phyloP scores from a whole-genome alignment of 192 early-diverging fungal genomes.

The Umbelopsis ramanniana region DNA sequence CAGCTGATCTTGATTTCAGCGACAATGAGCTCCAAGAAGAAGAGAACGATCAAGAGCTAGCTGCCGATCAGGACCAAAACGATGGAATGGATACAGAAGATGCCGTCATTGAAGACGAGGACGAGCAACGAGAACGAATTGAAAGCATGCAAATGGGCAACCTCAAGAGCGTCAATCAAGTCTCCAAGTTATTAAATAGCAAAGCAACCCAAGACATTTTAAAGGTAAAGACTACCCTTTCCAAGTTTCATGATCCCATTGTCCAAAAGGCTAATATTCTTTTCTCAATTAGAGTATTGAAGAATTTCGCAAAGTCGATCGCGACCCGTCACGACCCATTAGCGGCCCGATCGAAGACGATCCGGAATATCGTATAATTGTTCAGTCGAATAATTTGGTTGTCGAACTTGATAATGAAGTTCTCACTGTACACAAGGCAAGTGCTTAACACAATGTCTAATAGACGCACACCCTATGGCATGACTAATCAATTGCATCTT shows the following conservation, averaged over 20 bases:
- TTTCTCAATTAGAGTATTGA: slow-evolving; percentile 50
- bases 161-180: slow-evolving; percentile 61
- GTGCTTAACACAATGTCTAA: background rate
- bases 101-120: slow-evolving; percentile 35
- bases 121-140: slow-evolving; percentile 30
- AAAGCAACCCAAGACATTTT: slow-evolving; percentile 64
- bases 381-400: slow-evolving; percentile 84
- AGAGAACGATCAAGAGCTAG: slow-evolving; percentile 39
- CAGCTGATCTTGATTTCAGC: slow-evolving; percentile 85
- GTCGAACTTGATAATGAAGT: slow-evolving; percentile 91
- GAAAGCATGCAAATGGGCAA: slow-evolving; percentile 44
- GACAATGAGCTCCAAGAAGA: slow-evolving; percentile 40
- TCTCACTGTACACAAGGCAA: slow-evolving; percentile 83
- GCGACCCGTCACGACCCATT: slow-evolving; percentile 45
- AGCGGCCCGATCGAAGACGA: slow-evolving; percentile 78
- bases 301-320: slow-evolving; percentile 43
- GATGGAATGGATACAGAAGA: slow-evolving; percentile 52
- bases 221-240: slow-evolving; percentile 44
- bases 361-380: slow-evolving; percentile 86
- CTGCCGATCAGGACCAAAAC: slow-evolving; percentile 51
- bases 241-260: background rate
- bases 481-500: slow-evolving; percentile 8
- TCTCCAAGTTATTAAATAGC: slow-evolving; percentile 69
- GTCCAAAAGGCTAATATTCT: background rate
- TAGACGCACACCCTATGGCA: background rate